Conservation (phyloP, 768 basidiomycete species). For the Daedaleopsis nitida region DNA sequence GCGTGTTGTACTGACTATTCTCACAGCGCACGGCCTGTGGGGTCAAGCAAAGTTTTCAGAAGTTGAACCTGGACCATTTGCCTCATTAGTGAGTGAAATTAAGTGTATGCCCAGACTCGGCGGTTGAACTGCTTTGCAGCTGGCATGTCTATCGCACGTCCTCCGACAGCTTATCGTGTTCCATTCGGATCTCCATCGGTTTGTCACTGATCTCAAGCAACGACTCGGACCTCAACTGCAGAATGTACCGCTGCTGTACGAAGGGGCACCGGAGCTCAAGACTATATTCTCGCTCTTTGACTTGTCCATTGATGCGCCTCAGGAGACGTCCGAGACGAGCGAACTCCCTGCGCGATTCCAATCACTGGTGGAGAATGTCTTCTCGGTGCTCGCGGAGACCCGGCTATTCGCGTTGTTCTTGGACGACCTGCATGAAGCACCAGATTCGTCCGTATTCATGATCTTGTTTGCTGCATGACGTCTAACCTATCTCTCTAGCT, state of each 20-base stretch:
- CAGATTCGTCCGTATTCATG: constrained; percentile 54
- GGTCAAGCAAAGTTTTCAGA: constrained; percentile 75
- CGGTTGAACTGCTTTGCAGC: constrained; percentile 36
- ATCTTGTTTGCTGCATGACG: background rate
- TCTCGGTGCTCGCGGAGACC: constrained; percentile 68
- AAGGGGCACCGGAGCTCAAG: constrained; percentile 68
- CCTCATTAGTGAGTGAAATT: constrained; percentile 50
- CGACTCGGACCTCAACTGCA: constrained; percentile 70
- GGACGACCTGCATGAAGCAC: constrained; percentile 76
- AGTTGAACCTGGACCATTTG: constrained; percentile 67
- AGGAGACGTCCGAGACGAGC: constrained; percentile 55
- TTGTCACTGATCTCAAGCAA: constrained; percentile 58
- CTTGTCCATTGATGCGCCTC: constrained; percentile 50
- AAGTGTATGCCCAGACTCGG: background rate
- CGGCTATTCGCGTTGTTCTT: constrained; percentile 70
- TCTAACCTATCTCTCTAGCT: constrained; percentile 39
- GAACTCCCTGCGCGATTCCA: constrained; percentile 74
- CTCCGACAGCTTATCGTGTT: constrained; percentile 76
- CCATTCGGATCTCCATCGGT: constrained; percentile 67
- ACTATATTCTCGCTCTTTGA: constrained; percentile 62
- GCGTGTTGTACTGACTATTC: background rate
- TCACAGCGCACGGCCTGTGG: constrained; percentile 63
- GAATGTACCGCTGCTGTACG: constrained; percentile 69
- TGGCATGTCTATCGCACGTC: constrained; percentile 69
- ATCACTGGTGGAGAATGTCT: constrained; percentile 68